A percentile compares a stretch with the other conserved stretches of the same genome.
These are phyloP conservation scores for Umbelopsis vinacea DNA, from an alignment of 192 early-diverging fungal species.

Conservation along the genomic window DNA sequence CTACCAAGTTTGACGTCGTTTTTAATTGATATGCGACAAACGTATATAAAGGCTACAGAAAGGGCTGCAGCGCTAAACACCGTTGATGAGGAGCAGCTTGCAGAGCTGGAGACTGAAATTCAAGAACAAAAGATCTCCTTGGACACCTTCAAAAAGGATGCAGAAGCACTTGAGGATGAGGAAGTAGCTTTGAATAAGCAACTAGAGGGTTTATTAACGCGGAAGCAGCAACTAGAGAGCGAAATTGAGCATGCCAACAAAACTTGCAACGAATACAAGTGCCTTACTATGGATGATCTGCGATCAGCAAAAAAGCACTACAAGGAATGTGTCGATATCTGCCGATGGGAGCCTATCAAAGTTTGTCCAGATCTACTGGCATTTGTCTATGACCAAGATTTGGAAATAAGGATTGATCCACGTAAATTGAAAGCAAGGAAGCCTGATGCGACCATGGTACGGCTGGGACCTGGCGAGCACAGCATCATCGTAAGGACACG, in stretches of 20 bases:
- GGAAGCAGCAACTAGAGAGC: slow-evolving; percentile 3
- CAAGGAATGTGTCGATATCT: background rate
- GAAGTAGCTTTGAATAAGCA: slow-evolving; percentile 17
- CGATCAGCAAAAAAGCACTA: slow-evolving; percentile 6
- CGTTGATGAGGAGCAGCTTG: slow-evolving; percentile 19
- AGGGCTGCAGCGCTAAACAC: slow-evolving; percentile 10
- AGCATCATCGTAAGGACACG: background rate
- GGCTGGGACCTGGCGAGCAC: background rate
- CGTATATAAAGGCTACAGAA: slow-evolving; percentile 12
- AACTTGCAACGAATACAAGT: slow-evolving; percentile 18
- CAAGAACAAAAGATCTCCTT: slow-evolving; percentile 21
- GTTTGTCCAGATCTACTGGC: background rate
- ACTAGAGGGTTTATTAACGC: background rate
- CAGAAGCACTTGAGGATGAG: slow-evolving; percentile 5
- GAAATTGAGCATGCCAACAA: slow-evolving; percentile 21
- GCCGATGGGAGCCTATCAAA: slow-evolving; percentile 21
- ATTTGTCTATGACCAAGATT: slow-evolving; percentile 15
- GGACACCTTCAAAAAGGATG: slow-evolving; percentile 21
- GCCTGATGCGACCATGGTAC: background rate
- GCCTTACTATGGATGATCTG: slow-evolving; percentile 23
- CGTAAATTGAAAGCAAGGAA: slow-evolving; percentile 11
- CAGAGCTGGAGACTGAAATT: slow-evolving; percentile 22
- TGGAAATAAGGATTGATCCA: slow-evolving; percentile 16
- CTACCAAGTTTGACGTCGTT: background rate
- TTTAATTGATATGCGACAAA: slow-evolving; percentile 21